These are phyloP conservation scores for Melaleuca alternifolia DNA, from an alignment of 345 rosid genomes.

Conservation along the genomic window DNA sequence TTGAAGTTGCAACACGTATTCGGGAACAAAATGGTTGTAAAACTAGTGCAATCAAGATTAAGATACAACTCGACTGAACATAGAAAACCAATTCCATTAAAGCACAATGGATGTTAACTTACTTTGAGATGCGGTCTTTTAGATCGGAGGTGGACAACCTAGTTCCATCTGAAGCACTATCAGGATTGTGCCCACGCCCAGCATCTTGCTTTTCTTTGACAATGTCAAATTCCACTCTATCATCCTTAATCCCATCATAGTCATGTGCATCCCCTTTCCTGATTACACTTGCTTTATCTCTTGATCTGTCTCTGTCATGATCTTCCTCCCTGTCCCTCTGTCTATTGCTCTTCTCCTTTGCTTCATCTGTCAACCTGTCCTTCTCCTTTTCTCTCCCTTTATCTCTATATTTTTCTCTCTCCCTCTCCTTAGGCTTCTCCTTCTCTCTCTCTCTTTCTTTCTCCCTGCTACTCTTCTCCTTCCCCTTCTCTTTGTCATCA, in stretches of 20 bases:
- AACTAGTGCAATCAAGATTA: background rate
- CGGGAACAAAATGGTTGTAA: background rate
- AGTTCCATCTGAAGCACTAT: constrained; percentile 21
- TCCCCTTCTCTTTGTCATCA: constrained; percentile 30
- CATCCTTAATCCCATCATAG: constrained; percentile 16
- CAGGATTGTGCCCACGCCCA: constrained; percentile 21
- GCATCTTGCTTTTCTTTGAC: constrained; percentile 24
- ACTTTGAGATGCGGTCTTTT: constrained; percentile 62
- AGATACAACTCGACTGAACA: background rate
- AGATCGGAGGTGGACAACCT: constrained; percentile 26
- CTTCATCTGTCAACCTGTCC: constrained; percentile 29
- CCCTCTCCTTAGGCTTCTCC: constrained; percentile 15
- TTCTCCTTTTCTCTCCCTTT: constrained; percentile 22
- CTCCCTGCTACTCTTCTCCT: constrained; percentile 31
- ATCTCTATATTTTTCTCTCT: constrained; percentile 10
- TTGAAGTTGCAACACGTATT: background rate
- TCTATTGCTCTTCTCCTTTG: constrained; percentile 21
- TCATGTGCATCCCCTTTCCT: constrained; percentile 26
- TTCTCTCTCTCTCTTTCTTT: constrained; percentile 24
- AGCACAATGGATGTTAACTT: constrained; percentile 12
- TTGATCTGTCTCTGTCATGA: constrained; percentile 20
- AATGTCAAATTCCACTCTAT: constrained; percentile 14
- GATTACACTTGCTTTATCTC: constrained; percentile 24
- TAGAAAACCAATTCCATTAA: background rate
- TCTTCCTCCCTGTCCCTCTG: constrained; percentile 24